Percentiles rank a stretch among this genome's conserved stretches.
Evolutionary conservation across 2,329 filamentous ascomycete species (phyloP).

Genomic region (Mycosphaerella sp.): DNA sequence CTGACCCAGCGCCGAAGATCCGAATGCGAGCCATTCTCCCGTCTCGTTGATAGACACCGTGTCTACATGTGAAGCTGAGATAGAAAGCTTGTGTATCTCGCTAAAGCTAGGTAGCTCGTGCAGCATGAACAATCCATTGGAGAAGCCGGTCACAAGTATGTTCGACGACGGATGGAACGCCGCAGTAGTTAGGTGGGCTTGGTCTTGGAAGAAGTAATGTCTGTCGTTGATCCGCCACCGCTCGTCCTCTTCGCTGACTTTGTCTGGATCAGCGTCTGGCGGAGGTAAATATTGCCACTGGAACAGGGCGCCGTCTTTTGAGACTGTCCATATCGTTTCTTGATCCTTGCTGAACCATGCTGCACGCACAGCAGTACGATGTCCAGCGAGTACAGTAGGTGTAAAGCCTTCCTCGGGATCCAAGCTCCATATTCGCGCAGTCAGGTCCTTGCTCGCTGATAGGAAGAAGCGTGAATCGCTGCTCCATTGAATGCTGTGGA

Average conservation of each 20-base stretch:
- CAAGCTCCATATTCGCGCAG: conserved; percentile 90
- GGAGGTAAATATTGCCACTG: conserved; percentile 76
- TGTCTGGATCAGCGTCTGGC: conserved; percentile 45
- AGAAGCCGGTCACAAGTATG: conserved; percentile 94
- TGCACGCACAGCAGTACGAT: conserved; percentile 82
- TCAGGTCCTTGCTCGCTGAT: conserved; percentile 85
- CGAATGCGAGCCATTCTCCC: conserved; percentile 96
- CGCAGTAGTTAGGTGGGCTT: conserved; percentile 81
- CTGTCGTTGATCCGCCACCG: conserved; percentile 88
- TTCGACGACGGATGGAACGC: conserved; percentile 80
- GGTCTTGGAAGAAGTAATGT: conserved; percentile 90
- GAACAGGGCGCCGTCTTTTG: conserved; percentile 95
- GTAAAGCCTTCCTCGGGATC: conserved; percentile 80
- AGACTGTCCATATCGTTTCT: conserved; percentile 92
- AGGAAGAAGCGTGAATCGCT: conserved; percentile 93
- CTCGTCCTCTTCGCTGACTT: conserved; percentile 58
- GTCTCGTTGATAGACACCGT: conserved; percentile 89
- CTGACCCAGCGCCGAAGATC: conserved; percentile 89
- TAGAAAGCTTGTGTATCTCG: conserved; percentile 86
- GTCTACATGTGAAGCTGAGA: conserved; percentile 95
- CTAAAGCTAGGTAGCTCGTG: conserved; percentile 97
- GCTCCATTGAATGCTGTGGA: conserved; percentile 89
- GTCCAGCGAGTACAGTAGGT: conserved; percentile 83
- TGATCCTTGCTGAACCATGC: conserved; percentile 97
- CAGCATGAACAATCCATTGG: conserved; percentile 84